A percentile compares a stretch with the other conserved stretches of the same genome.
These are phyloP conservation scores for Xylaria sp. DNA, from an alignment of 2,329 filamentous ascomycete species.

Conservation along the genomic window DNA sequence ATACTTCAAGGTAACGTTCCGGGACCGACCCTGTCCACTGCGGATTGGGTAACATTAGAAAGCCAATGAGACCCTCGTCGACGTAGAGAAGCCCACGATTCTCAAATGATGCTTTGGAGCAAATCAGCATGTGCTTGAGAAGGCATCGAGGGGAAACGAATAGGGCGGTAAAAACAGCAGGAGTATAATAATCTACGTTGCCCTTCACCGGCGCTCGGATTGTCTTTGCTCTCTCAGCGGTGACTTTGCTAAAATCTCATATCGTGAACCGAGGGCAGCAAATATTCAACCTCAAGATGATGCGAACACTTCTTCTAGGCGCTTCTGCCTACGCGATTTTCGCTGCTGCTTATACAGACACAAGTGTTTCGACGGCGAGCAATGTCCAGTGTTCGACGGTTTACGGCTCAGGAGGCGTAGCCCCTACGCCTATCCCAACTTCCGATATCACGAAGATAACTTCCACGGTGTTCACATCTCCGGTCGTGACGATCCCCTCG, in stretches of 20 bases:
- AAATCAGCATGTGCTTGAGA: not conserved
- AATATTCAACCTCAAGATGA: conserved; percentile 22
- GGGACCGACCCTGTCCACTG: conserved; percentile 2
- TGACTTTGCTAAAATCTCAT: conserved; percentile 1
- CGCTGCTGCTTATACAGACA: conserved; percentile 33
- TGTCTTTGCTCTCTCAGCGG: not conserved
- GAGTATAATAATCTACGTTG: conserved; percentile 10
- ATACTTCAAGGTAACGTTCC: conserved; percentile 11
- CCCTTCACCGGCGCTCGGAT: not conserved
- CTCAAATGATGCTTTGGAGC: conserved; percentile 3
- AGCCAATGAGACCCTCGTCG: conserved; percentile 2
- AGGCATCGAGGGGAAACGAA: not conserved
- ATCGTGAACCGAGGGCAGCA: not conserved
- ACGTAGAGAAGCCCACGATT: not conserved
- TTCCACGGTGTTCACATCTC: conserved; percentile 22
- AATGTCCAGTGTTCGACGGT: conserved; percentile 34
- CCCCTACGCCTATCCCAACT: conserved; percentile 38
- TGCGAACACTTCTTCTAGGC: conserved; percentile 30
- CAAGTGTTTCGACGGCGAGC: conserved; percentile 33
- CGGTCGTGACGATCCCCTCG: conserved; percentile 30
- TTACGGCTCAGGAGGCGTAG: conserved; percentile 36
- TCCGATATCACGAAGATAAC: conserved; percentile 24
- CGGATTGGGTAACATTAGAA: conserved; percentile 16
- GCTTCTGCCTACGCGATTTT: conserved; percentile 31
- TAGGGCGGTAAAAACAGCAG: not conserved